Percentiles rank a stretch among this genome's conserved stretches.
phyloP scores from a whole-genome alignment of 2,329 filamentous ascomycete species.

The Colletotrichum melonis region DNA sequence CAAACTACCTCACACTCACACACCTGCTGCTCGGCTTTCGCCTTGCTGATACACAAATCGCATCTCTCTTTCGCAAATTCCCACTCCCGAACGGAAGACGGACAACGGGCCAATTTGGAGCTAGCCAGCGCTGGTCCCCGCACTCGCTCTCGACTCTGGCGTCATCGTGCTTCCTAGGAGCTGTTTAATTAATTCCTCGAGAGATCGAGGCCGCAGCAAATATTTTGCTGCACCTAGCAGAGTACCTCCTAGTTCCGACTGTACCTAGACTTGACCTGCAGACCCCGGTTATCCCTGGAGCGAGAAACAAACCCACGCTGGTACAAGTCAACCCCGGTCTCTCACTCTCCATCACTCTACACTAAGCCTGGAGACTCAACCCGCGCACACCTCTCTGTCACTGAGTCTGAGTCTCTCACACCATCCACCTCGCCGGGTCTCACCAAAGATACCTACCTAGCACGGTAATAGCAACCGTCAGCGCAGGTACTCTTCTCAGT shows the following conservation, averaged over 20 bases:
- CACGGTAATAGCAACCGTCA: conserved; percentile 17
- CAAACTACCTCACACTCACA: neutral
- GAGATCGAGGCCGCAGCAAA: conserved; percentile 12
- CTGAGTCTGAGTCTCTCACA: neutral
- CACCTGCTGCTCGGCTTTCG: neutral
- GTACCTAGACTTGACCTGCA: neutral
- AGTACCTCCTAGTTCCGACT: neutral
- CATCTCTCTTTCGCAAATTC: conserved; percentile 1
- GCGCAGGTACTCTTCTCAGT: neutral
- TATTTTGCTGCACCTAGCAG: neutral
- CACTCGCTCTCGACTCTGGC: conserved; percentile 24
- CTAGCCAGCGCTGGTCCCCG: conserved; percentile 20
- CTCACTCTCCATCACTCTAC: neutral
- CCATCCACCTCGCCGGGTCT: conserved; percentile 6
- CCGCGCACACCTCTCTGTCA: neutral
- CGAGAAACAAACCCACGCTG: conserved; percentile 19
- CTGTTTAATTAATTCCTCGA: conserved; percentile 14
- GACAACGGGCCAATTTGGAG: neutral
- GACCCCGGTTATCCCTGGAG: conserved; percentile 15
- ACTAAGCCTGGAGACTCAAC: no score
- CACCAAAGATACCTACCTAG: conserved; percentile 11
- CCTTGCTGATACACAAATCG: neutral
- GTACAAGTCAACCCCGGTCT: conserved; percentile 1
- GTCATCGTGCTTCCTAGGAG: conserved; percentile 34
- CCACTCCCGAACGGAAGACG: conserved; percentile 10